Percentiles rank a stretch among this genome's conserved stretches.
Conservation (phyloP, 495 filamentous ascomycete genomes). For the Astrocystis sublimbata region DNA sequence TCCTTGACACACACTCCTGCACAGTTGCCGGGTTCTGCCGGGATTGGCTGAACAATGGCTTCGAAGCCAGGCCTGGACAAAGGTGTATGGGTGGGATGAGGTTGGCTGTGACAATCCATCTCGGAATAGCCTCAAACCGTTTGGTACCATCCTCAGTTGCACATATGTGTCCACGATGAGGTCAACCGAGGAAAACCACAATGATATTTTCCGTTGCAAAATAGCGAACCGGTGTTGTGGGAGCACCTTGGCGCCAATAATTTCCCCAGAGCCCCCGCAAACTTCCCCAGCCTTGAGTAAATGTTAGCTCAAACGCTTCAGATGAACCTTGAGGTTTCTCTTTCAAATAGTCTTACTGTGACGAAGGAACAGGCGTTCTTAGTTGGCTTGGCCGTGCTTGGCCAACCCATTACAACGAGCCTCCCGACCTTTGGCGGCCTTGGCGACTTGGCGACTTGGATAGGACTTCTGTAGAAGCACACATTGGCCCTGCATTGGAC, state of each 20-base stretch:
- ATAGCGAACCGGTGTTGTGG: background rate
- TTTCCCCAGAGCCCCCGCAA: constrained; percentile 9
- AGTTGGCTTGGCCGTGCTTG: constrained; percentile 13
- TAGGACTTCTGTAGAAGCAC: too few relatives aligned
- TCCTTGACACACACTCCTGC: constrained; percentile 8
- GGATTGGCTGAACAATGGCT: background rate
- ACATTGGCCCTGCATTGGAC: background rate
- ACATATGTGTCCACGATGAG: background rate
- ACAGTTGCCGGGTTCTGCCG: too few relatives aligned
- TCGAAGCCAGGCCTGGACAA: background rate
- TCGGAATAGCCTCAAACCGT: constrained; percentile 6
- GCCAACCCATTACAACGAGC: constrained; percentile 8
- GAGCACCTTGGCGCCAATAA: constrained; percentile 12
- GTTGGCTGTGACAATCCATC: background rate
- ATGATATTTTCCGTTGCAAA: too few relatives aligned
- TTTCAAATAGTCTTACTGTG: constrained; percentile 3
- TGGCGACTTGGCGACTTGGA: constrained; percentile 9
- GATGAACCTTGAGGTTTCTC: background rate
- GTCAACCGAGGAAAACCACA: background rate
- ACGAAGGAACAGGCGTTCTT: background rate
- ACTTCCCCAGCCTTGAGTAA: background rate
- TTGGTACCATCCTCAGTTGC: background rate
- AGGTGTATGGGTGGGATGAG: background rate
- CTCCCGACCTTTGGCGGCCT: constrained; percentile 1
- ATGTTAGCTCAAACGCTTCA: background rate